A percentile compares a stretch with the other conserved stretches of the same genome.
These are phyloP conservation scores for Crithidia brevicula DNA, from an alignment of 208 protist genomes.

Conservation along the genomic window DNA sequence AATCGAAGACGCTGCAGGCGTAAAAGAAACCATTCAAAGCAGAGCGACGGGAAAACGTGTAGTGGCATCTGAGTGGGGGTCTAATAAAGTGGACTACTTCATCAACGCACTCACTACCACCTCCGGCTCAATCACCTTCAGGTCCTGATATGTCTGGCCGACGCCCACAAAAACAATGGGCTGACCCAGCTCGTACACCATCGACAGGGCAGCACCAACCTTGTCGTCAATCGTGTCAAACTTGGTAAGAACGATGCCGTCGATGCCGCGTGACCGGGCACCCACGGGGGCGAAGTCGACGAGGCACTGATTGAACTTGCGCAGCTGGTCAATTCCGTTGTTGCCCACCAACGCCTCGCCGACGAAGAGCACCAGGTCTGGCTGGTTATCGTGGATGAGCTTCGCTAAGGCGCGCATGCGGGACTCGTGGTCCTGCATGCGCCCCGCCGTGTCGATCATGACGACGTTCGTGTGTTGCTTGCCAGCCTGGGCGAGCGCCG, in stretches of 20 bases:
- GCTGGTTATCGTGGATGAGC: constrained; percentile 97
- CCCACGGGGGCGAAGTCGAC: constrained; percentile 88
- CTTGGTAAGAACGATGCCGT: constrained; percentile 99
- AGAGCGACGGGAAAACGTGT: too few species aligned
- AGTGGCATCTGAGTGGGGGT: too few species aligned
- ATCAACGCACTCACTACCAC: constrained; percentile 96
- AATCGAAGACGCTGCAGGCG: too few species aligned
- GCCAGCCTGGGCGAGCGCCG: constrained; percentile 92
- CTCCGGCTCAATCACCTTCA: constrained; percentile 96
- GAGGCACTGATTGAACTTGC: constrained; percentile 97
- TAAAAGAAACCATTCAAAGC: too few species aligned
- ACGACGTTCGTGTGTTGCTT: constrained; percentile 95
- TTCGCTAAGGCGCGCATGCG: constrained; percentile 99
- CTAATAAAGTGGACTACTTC: constrained; percentile 42
- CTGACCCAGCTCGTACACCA: constrained; percentile 99
- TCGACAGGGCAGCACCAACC: constrained; percentile 99
- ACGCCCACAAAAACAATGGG: constrained; percentile 99
- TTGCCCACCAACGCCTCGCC: constrained; percentile 99
- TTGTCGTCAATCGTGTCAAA: constrained; percentile 99
- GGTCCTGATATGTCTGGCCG: constrained; percentile 98
- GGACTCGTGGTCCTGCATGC: constrained; percentile 99
- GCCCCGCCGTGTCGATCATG: constrained; percentile 99
- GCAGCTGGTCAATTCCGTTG: constrained; percentile 99
- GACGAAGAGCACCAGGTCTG: constrained; percentile 99
- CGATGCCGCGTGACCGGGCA: constrained; percentile 92